Evolutionary conservation across 2,329 filamentous ascomycete species (phyloP), one percentile per base, ranked within the genome.

Genomic region (Penicillium sumatraense): DNA sequence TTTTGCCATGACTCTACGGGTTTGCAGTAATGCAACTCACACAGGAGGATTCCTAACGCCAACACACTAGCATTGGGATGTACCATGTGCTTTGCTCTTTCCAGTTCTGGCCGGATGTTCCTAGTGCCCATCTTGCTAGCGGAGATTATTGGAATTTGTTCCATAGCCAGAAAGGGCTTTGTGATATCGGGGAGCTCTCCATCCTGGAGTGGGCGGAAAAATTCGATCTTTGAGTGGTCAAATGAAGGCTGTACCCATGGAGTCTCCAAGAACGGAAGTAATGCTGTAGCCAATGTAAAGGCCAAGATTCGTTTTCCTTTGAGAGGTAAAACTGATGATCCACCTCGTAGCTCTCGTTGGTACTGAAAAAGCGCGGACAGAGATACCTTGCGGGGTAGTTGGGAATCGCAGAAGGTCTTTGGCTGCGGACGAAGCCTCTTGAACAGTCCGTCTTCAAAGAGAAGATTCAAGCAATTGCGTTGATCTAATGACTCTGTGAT

Each of bases 11-110:
- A 50, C 59, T 64, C 61, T 45, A 67, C 63, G 49, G 64, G 63
- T 63, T 55, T 67, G 51, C 64, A 67, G 55, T 61, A 66, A 51
- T 67, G 64, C 63, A 67, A 61, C 60, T 67, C 64, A 51, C 64
- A 67, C 61, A 67, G 62, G 46, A 67, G 64, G 53, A 67, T 66
- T 26, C 64, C 64, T 55, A 67, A 61, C 36, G 54, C 63, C 53
- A 65, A 52, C 52, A 67, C 63, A 63, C 64, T 65, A 14, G 50
- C 54, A 40, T 57, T 53, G 38, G 63, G 63, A 64, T 66, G 63
- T 38, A 66, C 63, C 49, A 63, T 62, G 47, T 66, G 63, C 58
- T 65, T 65, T 14, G 53, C n/a, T n/a, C n/a, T n/a, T n/a, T n/a
- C n/a, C n/a, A 62, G 56, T 18, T 48, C n/a, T n/a, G n/a, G 41